Evolutionary conservation across 2,329 filamentous ascomycete genomes (phyloP).

Genomic region (Clarireedia monteithiana): DNA sequence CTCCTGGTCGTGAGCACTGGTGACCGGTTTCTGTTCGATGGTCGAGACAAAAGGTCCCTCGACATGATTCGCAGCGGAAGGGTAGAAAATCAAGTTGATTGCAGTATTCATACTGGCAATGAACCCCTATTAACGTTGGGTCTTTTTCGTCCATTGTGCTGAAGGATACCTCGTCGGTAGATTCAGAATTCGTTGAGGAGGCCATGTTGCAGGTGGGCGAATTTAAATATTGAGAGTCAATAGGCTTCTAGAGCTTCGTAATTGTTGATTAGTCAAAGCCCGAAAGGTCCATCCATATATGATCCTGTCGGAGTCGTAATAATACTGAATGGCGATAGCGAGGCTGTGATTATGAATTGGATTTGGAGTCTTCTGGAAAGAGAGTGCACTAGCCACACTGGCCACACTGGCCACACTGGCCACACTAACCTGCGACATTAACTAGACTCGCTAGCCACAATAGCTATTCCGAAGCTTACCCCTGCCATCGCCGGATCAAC

Average conservation of each 20-base stretch:
- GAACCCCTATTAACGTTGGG: constrained; percentile 76
- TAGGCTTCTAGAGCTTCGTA: not conserved
- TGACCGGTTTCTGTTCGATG: constrained; percentile 84
- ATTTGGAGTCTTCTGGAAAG: constrained; percentile 12
- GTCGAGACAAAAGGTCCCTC: constrained; percentile 80
- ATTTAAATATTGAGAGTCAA: constrained; percentile 9
- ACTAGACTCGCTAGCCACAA: too few species aligned
- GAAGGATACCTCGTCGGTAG: constrained; percentile 48
- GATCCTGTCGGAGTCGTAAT: not conserved
- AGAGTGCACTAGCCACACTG: too few species aligned
- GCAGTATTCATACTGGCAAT: constrained; percentile 89
- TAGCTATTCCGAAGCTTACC: too few species aligned
- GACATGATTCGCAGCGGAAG: constrained; percentile 87
- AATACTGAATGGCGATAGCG: not conserved
- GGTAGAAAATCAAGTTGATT: constrained; percentile 94
- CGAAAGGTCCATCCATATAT: not conserved
- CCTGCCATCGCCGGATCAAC: too few species aligned
- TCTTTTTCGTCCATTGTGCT: constrained; percentile 69
- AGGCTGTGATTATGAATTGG: not conserved
- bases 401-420: too few species aligned
- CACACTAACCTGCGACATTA: too few species aligned
- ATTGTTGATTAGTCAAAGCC: not conserved
- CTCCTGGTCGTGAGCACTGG: constrained; percentile 52
- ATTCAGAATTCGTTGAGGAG: constrained; percentile 35
- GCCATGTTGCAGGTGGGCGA: constrained; percentile 39